These are phyloP conservation scores for Lumnitzera racemosa DNA, from an alignment of 345 rosid species.

Conservation along the genomic window DNA sequence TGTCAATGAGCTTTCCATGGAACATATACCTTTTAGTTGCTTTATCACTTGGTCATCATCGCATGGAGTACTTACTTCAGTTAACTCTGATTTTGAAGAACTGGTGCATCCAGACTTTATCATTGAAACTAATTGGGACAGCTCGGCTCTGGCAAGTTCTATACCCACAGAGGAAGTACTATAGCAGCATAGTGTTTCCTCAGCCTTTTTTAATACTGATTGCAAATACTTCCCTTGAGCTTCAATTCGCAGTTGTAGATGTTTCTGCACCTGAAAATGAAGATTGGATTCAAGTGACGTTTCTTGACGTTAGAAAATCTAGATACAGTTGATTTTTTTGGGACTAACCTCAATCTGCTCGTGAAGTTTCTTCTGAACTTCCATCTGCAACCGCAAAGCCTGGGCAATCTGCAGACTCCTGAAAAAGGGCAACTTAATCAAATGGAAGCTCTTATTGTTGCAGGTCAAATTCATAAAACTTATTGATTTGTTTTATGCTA, in stretches of 20 bases:
- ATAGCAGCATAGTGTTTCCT: constrained; percentile 79
- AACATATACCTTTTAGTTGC: constrained; percentile 35
- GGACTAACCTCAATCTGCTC: constrained; percentile 82
- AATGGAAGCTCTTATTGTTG: not conserved
- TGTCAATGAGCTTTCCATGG: constrained; percentile 83
- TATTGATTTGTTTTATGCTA: constrained; percentile 9
- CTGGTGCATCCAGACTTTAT: constrained; percentile 43
- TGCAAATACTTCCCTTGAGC: constrained; percentile 95
- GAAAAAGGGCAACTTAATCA: constrained; percentile 13
- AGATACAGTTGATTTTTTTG: not conserved
- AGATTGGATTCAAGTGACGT: constrained; percentile 6
- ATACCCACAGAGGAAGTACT: constrained; percentile 45
- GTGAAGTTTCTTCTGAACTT: constrained; percentile 85
- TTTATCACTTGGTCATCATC: constrained; percentile 19
- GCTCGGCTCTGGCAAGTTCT: constrained; percentile 66
- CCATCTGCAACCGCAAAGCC: constrained; percentile 87
- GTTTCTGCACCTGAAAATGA: constrained; percentile 74
- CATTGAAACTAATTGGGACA: constrained; percentile 63
- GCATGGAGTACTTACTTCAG: constrained; percentile 39
- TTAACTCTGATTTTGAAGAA: constrained; percentile 58
- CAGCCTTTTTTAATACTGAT: constrained; percentile 78
- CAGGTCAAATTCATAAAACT: constrained; percentile 8
- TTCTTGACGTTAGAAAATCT: constrained; percentile 2
- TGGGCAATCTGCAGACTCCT: constrained; percentile 67
- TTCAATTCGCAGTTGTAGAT: constrained; percentile 88